Base-by-base conservation (phyloP, 352 stramenopile species). In the Globisporangium irregulare region DNA sequence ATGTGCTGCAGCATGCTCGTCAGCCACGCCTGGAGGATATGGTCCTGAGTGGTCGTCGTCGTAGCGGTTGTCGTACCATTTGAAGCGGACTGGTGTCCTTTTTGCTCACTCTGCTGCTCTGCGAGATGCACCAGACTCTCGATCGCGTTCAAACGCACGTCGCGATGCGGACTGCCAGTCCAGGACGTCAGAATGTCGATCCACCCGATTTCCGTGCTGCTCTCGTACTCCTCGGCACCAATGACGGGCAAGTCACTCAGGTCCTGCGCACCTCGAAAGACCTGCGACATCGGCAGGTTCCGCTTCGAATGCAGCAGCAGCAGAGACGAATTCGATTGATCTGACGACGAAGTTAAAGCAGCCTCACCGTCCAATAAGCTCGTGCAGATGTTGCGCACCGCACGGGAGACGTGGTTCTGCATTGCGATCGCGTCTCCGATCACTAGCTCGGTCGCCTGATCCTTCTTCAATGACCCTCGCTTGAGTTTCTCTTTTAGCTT, bases 181-280 rank as follows among this genome's bases (percentile, higher is more conserved):
- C 88, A 95, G 38, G 79, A 62, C 1, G 86, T 93, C 32, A 94
- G 59, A 29, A 95, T 92, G 58, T 95, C 88, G 29, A 91, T 78
- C 88, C 88, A 95, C 0, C 88, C 88, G 54, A 91, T 84, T 65
- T 94, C 79, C 12, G 81, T 92, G 48, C 64, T 87, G 24, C 80
- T 71, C 50, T 95, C 86, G 67, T 90, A 92, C 46, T 95, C 88
- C 56, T 90, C 86, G 36, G 84, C 86, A 9, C 84, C 86, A 14
- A 90, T 64, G 3, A 94, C 78, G 3, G 86, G 86, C 20, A 94
- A 71, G 62, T 91, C 86, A 27, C 76, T 89, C 41, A 94, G 57
- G 62, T 94, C 86, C 41, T 74, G 73, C 18, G 80, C 61, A 1
- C 66, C 72, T 7, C 69, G 74, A 67, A 94, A 92, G 12, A 89